phyloP scores from a whole-genome alignment of 768 basidiomycete genomes.

The Gloeostereum incarnatum region DNA sequence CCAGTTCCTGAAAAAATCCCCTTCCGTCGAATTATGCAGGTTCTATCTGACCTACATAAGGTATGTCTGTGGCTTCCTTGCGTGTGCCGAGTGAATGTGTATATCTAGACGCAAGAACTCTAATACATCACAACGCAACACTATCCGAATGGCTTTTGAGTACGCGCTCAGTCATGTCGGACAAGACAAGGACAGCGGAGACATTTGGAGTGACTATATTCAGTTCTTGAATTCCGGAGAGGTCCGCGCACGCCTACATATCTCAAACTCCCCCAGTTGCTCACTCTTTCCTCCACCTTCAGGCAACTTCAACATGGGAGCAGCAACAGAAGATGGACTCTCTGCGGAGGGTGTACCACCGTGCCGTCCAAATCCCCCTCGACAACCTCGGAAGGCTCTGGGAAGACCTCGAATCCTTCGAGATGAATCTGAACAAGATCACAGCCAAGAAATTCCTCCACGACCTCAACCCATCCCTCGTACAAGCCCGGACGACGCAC shows the following conservation, averaged over 20 bases:
- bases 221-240: conserved; percentile 77
- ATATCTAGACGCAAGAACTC: conserved; percentile 53
- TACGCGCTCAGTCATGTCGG: conserved; percentile 86
- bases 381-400: conserved; percentile 90
- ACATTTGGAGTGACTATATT: conserved; percentile 93
- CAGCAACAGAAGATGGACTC: conserved; percentile 93
- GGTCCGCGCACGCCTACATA: conserved; percentile 30
- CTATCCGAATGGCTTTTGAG: conserved; percentile 84
- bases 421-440: conserved; percentile 80
- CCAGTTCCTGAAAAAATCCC: conserved; percentile 74
- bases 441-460: conserved; percentile 95
- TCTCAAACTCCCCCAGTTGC: conserved; percentile 5
- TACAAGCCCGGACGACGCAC: conserved; percentile 88
- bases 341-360: conserved; percentile 85
- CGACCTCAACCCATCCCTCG: conserved; percentile 87
- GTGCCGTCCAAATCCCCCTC: conserved; percentile 90
- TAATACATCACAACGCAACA: conserved; percentile 61
- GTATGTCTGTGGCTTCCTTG: conserved; percentile 23
- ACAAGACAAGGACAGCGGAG: conserved; percentile 85
- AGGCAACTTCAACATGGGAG: conserved; percentile 86
- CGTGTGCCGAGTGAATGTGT: too few relatives aligned
- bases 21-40: conserved; percentile 86
- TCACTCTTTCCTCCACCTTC: too few relatives aligned
- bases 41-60: conserved; percentile 93
- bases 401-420: conserved; percentile 91